Evolutionary conservation across 2,329 filamentous ascomycete species (phyloP), one percentile per base, ranked within the genome.

Genomic region (Curvularia eragrostidis): DNA sequence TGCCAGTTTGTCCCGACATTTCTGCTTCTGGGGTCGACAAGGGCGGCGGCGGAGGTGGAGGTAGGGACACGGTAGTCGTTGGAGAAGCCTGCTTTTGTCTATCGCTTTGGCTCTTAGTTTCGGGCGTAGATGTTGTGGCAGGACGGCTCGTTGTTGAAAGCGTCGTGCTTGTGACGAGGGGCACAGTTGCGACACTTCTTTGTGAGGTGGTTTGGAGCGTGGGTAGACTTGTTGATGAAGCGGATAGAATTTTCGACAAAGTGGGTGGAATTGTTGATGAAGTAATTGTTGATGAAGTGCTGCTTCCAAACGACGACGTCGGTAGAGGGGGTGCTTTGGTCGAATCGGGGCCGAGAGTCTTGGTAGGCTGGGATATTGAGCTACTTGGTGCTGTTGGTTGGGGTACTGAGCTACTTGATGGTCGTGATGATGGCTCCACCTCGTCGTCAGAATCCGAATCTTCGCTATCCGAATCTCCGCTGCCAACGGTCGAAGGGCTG

Each of bases 361-460:
- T 39, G 39, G 46, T 24, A 18, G 39, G 21, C 26, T 32, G 47
- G 18, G 39, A 46, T 32, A 54, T 12, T 41, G 55, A 15, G 44
- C 30, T 36, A 21, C 44, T 59, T 39, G 57, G 21, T 28, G 44
- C n/a, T n/a, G n/a, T n/a, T n/a, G n/a, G 21, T 34, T 32, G 47
- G 18, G 39, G 43, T 32, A 54, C 13, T 41, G 55, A 15, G 44
- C 30, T 36, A 21, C 44, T 59, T 39, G 57, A 21, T 28, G 44
- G 28, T 38, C 62, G 61, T 18, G 61, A 67, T 1, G 59, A 52
- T 38, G 58, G 24, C 36, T 53, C 34, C 15, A 62, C 57, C 13
- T 64, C 63, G 49, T 58, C 56, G 18, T 71, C 63, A 8, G 56
- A 59, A 15, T 59, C 56, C 3, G 56, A 59, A 7, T 51, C 44